These are phyloP conservation scores for Climacium dendroides DNA, from an alignment of 225 moss, liverwort and hornwort species.

Conservation along the genomic window DNA sequence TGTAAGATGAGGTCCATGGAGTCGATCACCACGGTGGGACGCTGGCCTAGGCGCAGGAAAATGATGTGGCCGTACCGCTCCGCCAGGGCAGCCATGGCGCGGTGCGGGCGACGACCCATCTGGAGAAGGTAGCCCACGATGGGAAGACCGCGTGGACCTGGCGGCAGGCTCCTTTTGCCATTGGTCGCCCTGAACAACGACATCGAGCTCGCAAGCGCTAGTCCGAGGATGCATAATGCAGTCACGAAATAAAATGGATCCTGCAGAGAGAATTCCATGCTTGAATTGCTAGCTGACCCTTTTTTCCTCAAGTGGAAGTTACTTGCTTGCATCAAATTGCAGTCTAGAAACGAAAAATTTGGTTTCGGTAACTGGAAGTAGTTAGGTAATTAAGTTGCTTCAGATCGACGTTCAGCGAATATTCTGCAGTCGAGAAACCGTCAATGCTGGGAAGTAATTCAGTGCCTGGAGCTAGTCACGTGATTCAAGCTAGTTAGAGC, in stretches of 20 bases:
- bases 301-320: background rate
- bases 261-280: background rate
- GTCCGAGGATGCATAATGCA: background rate
- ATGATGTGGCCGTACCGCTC: conserved; percentile 21
- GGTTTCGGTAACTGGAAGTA: too few species aligned
- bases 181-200: background rate
- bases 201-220: background rate
- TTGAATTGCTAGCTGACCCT: background rate
- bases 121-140: conserved; percentile 21
- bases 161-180: background rate
- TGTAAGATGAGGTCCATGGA: conserved; percentile 3
- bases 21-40: conserved; percentile 19
- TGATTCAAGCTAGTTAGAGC: background rate
- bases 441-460: background rate
- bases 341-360: background rate
- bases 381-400: background rate
- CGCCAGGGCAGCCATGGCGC: background rate
- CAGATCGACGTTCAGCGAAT: background rate
- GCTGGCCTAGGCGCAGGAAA: conserved; percentile 19
- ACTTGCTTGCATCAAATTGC: background rate
- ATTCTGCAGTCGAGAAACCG: background rate
- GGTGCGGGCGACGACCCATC: conserved; percentile 12
- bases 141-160: conserved; percentile 13
- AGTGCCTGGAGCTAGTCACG: background rate
- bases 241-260: background rate